These are phyloP conservation scores for Cryptosporidium xiaoi DNA, from an alignment of 169 alveolate genomes.

Conservation along the genomic window DNA sequence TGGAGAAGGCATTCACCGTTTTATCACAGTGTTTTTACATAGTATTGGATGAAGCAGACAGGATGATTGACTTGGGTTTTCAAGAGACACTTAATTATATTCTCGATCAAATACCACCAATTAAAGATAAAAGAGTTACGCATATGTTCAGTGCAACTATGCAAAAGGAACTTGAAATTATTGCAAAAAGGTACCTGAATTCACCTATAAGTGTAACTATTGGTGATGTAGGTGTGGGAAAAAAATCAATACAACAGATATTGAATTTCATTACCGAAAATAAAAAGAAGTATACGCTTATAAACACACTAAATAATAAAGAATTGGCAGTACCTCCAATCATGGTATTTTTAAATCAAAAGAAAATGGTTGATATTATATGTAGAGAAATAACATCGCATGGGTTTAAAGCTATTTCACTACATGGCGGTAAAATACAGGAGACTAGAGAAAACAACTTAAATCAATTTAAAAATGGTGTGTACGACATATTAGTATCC, in stretches of 20 bases:
- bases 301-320: conserved; percentile 76
- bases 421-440: conserved; percentile 95
- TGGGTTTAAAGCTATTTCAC: conserved; percentile 79
- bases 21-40: conserved; percentile 93
- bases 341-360: conserved; percentile 94
- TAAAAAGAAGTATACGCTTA: conserved; percentile 83
- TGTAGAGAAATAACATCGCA: conserved; percentile 61
- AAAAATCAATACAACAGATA: conserved; percentile 90
- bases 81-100: conserved; percentile 94
- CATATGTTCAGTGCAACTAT: conserved; percentile 96
- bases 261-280: conserved; percentile 91
- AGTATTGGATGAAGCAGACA: conserved; percentile 97
- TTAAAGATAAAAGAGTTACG: conserved; percentile 84
- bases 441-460: conserved; percentile 93
- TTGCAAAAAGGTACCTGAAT: conserved; percentile 91
- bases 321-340: conserved; percentile 90
- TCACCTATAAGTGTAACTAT: conserved; percentile 91
- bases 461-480: conserved; percentile 89
- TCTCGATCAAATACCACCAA: conserved; percentile 87
- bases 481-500: conserved; percentile 93
- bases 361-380: conserved; percentile 92
- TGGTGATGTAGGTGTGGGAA: conserved; percentile 96
- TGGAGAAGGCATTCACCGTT: conserved; percentile 91
- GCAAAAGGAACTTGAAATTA: conserved; percentile 93
- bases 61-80: conserved; percentile 97